These are phyloP conservation scores for Phytopythium cucurbitacearum DNA, from an alignment of 352 stramenopile species.

Conservation along the genomic window DNA sequence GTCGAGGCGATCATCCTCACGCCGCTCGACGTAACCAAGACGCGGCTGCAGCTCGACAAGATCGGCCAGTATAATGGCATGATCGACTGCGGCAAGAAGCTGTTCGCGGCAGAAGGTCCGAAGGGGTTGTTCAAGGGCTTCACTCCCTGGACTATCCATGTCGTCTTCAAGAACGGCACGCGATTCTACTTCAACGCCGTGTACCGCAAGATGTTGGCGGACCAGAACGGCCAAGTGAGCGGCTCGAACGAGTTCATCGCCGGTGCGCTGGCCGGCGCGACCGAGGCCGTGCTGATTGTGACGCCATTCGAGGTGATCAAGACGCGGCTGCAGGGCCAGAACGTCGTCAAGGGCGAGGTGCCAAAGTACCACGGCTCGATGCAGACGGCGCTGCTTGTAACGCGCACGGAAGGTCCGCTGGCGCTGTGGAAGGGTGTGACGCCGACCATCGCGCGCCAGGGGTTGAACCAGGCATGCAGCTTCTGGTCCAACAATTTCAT, in stretches of 20 bases:
- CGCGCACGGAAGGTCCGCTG: constrained; percentile 91
- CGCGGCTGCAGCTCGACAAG: constrained; percentile 86
- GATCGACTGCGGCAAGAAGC: constrained; percentile 80
- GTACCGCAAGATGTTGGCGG: constrained; percentile 68
- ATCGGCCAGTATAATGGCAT: constrained; percentile 83
- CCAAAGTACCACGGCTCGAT: constrained; percentile 88
- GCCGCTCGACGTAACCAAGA: constrained; percentile 88
- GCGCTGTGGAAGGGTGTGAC: constrained; percentile 95
- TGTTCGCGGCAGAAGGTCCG: constrained; percentile 69
- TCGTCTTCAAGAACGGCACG: constrained; percentile 89
- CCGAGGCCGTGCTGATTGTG: constrained; percentile 95
- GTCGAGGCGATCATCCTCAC: constrained; percentile 84
- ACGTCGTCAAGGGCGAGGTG: constrained; percentile 77
- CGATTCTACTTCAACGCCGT: constrained; percentile 89
- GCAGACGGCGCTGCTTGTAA: constrained; percentile 91
- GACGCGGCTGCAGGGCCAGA: constrained; percentile 94
- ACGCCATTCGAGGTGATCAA: constrained; percentile 99
- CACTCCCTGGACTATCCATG: constrained; percentile 85
- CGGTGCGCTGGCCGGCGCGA: constrained; percentile 91
- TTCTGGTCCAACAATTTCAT: constrained; percentile 97
- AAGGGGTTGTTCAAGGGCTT: constrained; percentile 87
- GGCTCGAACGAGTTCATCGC: constrained; percentile 83
- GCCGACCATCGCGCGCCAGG: constrained; percentile 96
- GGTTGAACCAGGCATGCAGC: constrained; percentile 97
- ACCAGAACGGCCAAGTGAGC: constrained; percentile 80